Percentiles rank a stretch among this genome's conserved stretches.
Evolutionary conservation across 164 flowering plant genomes (phyloP).

Genomic region (Dillenia turbinata): DNA sequence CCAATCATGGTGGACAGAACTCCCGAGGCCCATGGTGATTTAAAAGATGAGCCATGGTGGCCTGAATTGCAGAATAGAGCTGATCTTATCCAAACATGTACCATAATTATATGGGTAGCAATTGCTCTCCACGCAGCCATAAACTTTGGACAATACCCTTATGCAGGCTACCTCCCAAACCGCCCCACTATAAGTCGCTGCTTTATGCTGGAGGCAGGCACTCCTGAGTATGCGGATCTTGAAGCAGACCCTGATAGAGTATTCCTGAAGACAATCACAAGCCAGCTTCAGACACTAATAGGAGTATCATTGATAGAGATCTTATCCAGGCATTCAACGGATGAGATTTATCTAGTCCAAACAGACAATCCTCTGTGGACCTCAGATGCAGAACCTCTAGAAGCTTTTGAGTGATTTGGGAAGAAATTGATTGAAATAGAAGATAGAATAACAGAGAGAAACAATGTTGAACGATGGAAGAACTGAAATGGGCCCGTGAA

Average conservation of each 20-base stretch:
- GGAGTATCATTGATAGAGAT: conserved; percentile 74
- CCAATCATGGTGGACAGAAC: conserved; percentile 81
- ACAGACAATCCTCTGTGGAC: conserved; percentile 63
- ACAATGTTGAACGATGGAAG: conserved; percentile 40
- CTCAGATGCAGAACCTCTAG: conserved; percentile 38
- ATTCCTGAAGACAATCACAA: conserved; percentile 65
- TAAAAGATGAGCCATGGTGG: conserved; percentile 78
- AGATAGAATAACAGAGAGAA: conserved; percentile 43
- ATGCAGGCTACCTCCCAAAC: conserved; percentile 84
- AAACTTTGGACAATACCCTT: conserved; percentile 86
- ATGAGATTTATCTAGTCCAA: conserved; percentile 80
- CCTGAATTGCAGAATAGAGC: conserved; percentile 47
- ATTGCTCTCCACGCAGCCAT: conserved; percentile 93
- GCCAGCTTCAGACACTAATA: conserved; percentile 69
- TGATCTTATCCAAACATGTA: conserved; percentile 56
- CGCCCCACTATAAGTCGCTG: conserved; percentile 77
- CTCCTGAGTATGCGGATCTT: conserved; percentile 57
- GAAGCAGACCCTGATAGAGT: conserved; percentile 50
- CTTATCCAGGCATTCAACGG: conserved; percentile 70
- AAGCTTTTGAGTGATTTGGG: conserved; percentile 59
- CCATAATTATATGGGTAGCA: conserved; percentile 77
- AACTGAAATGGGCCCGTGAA: conserved; percentile 71
- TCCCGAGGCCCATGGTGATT: conserved; percentile 74
- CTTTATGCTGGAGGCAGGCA: conserved; percentile 81
- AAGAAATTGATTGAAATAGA: conserved; percentile 46